These are phyloP conservation scores for Kodamaea laetipori DNA, from an alignment of 805 yeast genomes.

Conservation along the genomic window DNA sequence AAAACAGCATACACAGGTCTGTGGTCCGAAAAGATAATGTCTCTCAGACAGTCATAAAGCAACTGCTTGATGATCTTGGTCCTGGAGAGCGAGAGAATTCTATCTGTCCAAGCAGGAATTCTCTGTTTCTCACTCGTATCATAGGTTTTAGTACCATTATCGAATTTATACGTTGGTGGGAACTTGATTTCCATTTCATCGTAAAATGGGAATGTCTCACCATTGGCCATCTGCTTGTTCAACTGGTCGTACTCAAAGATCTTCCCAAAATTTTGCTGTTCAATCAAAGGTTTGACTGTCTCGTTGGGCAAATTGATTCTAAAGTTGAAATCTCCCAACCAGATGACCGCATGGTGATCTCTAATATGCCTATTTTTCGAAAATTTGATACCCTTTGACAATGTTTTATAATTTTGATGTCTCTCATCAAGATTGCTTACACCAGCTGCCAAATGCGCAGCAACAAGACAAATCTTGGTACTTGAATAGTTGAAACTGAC, in stretches of 20 bases:
- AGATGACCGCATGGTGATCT: constrained; percentile 84
- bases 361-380: constrained; percentile 57
- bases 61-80: constrained; percentile 60
- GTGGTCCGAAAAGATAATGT: constrained; percentile 79
- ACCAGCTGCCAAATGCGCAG: constrained; percentile 94
- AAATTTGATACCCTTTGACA: constrained; percentile 68
- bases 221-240: constrained; percentile 65
- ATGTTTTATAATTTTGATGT: constrained; percentile 81
- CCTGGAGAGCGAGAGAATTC: constrained; percentile 64
- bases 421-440: constrained; percentile 77
- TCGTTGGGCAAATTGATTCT: constrained; percentile 74
- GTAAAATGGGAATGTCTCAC: constrained; percentile 79
- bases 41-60: constrained; percentile 58
- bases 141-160: constrained; percentile 75
- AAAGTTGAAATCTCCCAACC: constrained; percentile 96
- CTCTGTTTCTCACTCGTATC: constrained; percentile 92
- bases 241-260: constrained; percentile 79
- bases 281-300: constrained; percentile 61
- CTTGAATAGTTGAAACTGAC: constrained; percentile 66
- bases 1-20: constrained; percentile 83
- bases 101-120: constrained; percentile 95
- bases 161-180: constrained; percentile 90
- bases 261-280: constrained; percentile 44
- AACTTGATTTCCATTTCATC: constrained; percentile 76
- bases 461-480: constrained; percentile 74